A percentile compares a stretch with the other conserved stretches of the same genome.
Conservation (phyloP, 495 filamentous ascomycete species). For the Bryoglossum gracile region DNA sequence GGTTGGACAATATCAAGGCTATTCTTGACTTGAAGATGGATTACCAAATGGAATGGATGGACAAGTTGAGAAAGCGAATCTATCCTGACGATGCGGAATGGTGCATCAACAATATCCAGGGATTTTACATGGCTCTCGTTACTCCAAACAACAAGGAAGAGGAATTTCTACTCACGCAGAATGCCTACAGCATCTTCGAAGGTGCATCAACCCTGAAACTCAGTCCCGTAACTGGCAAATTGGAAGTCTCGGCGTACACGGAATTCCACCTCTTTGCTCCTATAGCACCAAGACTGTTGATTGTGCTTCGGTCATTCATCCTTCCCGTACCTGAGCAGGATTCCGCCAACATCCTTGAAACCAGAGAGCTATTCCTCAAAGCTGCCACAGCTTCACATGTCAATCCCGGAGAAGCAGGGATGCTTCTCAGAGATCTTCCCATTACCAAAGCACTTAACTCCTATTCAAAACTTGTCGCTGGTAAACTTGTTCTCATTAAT, state of each 20-base stretch:
- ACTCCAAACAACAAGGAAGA: slow-evolving; percentile 30
- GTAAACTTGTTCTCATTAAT: slow-evolving; percentile 5
- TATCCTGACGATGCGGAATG: slow-evolving; percentile 37
- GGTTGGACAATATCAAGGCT: slow-evolving; percentile 41
- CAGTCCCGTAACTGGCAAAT: slow-evolving; percentile 11
- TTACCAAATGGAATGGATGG: slow-evolving; percentile 29
- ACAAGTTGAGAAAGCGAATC: slow-evolving; percentile 28
- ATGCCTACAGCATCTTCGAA: slow-evolving; percentile 40
- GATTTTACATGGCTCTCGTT: slow-evolving; percentile 39
- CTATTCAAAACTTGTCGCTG: slow-evolving; percentile 29
- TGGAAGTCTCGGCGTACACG: slow-evolving; percentile 19
- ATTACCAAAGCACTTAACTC: slow-evolving; percentile 31
- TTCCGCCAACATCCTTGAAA: not conserved
- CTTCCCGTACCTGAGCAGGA: slow-evolving; percentile 29
- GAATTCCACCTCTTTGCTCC: slow-evolving; percentile 40
- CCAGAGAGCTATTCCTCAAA: not conserved
- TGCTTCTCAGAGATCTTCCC: slow-evolving; percentile 32
- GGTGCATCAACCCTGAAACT: slow-evolving; percentile 30
- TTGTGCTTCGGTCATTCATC: slow-evolving; percentile 33
- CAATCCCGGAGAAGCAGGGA: slow-evolving; percentile 7
- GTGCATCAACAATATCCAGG: slow-evolving; percentile 33
- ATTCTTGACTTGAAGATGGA: slow-evolving; percentile 44
- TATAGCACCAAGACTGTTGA: slow-evolving; percentile 43
- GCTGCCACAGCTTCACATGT: not conserved
- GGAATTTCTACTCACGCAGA: slow-evolving; percentile 46